Base-by-base conservation (phyloP, 2,329 filamentous ascomycete species). In the Lecanicillium sp. region DNA sequence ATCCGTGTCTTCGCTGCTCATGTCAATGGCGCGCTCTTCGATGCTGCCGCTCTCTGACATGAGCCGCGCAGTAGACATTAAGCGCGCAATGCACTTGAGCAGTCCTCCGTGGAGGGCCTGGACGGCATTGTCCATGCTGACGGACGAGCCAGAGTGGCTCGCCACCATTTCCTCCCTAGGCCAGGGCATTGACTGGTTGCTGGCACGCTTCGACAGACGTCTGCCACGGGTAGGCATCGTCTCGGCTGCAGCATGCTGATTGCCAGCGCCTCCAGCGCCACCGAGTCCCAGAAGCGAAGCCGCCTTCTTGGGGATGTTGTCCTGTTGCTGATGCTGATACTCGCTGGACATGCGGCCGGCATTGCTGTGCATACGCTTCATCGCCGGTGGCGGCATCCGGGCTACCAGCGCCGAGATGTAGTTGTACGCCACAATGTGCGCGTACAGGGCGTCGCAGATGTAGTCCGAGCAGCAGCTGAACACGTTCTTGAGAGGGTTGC, bases 401-500 rank as follows among this genome's bases (percentile, higher is more conserved):
- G 30, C 32, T 2, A 57, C 49, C 28, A 61, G 51, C n/a, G 51
- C 51, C 8, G 55, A 58, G 35, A 79, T 59, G 56, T 79, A 79
- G 54, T 77, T 79, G 54, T 74, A 77, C 0, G 71, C 74, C 4
- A 79, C 56, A 8, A 79, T 60, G 48, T 79, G 74, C 0, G 74
- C 74, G 48, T 78, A 79, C 5, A 79, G 55, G 0, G 74, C 71
- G 37, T 79, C 72, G 49, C 74, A 77, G 5, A 77, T 65, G 46
- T 72, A 69, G 44, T 75, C 70, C 3, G 69, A 68, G 17, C 67
- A 73, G 3, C 55, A 48, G 1, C 69, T 65, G 49, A 79, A 78
- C 36, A 79, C 65, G 39, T 66, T 67, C 44, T 66, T 64, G 41
- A 79, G 60, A 1, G 66, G 51, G 4, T 50, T 48, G 69, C 69